phyloP scores from a whole-genome alignment of 2,329 filamentous ascomycete species.

The Incumbomyces delicatus region DNA sequence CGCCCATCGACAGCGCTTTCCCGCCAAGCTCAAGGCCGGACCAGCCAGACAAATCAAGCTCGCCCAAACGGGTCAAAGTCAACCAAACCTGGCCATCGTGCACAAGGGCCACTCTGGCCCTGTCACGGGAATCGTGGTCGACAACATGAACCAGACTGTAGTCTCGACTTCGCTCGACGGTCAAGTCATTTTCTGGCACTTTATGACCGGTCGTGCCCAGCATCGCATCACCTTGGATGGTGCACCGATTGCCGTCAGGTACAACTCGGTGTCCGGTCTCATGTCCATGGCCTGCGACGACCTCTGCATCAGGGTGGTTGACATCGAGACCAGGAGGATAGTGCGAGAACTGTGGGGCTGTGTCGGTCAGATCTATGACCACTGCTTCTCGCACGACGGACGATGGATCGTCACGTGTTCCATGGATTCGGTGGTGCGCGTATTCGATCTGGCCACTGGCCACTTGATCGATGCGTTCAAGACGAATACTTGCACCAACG shows the following conservation, averaged over 20 bases:
- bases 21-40: slow-evolving; percentile 63
- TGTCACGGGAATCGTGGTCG: slow-evolving; percentile 77
- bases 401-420: slow-evolving; percentile 88
- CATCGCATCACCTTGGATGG: slow-evolving; percentile 78
- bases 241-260: slow-evolving; percentile 64
- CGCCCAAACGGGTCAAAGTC: slow-evolving; percentile 44
- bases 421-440: slow-evolving; percentile 65
- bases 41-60: slow-evolving; percentile 68
- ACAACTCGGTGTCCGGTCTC: slow-evolving; percentile 74
- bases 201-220: slow-evolving; percentile 67
- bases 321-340: slow-evolving; percentile 79
- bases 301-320: slow-evolving; percentile 74
- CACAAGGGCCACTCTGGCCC: slow-evolving; percentile 68
- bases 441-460: slow-evolving; percentile 93
- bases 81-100: slow-evolving; percentile 32
- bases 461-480: slow-evolving; percentile 90
- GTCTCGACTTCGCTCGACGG: slow-evolving; percentile 85
- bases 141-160: slow-evolving; percentile 76
- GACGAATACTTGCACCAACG: slow-evolving; percentile 67
- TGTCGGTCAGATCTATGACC: slow-evolving; percentile 62
- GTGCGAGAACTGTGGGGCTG: slow-evolving; percentile 90
- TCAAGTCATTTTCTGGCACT: slow-evolving; percentile 96
- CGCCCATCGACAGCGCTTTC: slow-evolving; percentile 76
- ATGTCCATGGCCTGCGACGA: slow-evolving; percentile 86
- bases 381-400: slow-evolving; percentile 84